Percentiles rank a stretch among this genome's conserved stretches.
These are phyloP conservation scores for Amniculicola lignicola DNA, from an alignment of 495 filamentous ascomycete genomes.

Conservation along the genomic window DNA sequence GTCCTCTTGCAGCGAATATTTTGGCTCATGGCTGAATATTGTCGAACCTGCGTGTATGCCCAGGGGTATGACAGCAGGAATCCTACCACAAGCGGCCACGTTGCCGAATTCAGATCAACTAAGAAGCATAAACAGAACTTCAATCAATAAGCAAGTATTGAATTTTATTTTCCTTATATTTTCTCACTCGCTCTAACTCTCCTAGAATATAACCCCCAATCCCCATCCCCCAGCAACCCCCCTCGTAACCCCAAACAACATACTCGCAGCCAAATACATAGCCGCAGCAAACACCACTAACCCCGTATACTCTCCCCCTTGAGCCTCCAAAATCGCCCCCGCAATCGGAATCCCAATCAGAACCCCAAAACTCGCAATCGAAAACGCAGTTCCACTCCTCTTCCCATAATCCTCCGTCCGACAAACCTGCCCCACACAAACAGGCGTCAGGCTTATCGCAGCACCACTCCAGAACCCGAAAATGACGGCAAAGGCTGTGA, in stretches of 20 bases:
- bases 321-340: slow-evolving; percentile 2
- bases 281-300: neutral
- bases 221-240: neutral
- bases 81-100: too few relatives aligned
- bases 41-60: too few relatives aligned
- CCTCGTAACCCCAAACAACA: neutral
- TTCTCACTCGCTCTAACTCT: neutral
- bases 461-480: slow-evolving; percentile 12
- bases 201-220: neutral
- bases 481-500: slow-evolving; percentile 16
- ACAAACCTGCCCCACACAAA: slow-evolving; percentile 18
- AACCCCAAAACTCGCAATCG: slow-evolving; percentile 8
- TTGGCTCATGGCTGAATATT: too few relatives aligned
- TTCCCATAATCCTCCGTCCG: slow-evolving; percentile 13
- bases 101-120: too few relatives aligned
- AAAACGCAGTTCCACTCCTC: slow-evolving; percentile 16
- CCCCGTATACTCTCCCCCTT: neutral
- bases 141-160: too few relatives aligned
- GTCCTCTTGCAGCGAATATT: too few relatives aligned
- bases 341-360: slow-evolving; percentile 24
- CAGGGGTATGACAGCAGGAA: too few relatives aligned
- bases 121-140: too few relatives aligned
- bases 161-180: too few relatives aligned
- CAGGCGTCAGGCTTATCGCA: slow-evolving; percentile 12
- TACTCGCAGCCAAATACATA: neutral